A percentile compares a stretch with the other conserved stretches of the same genome.
These are phyloP conservation scores for Diplodia mutila DNA, from an alignment of 2,329 filamentous ascomycete genomes.

Conservation along the genomic window DNA sequence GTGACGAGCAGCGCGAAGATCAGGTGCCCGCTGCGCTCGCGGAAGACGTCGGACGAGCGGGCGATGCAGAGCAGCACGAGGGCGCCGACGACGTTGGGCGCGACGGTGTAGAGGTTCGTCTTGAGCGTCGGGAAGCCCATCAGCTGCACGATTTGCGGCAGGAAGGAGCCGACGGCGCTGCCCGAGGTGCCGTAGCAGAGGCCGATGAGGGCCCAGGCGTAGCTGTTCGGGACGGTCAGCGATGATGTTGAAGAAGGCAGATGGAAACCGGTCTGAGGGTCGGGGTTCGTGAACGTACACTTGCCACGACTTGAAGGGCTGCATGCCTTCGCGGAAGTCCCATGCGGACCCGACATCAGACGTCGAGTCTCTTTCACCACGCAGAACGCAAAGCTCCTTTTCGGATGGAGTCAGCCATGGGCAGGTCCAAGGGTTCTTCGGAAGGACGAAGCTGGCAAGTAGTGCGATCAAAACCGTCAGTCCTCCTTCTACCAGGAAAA, in stretches of 20 bases:
- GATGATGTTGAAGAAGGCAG: neutral
- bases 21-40: constrained; percentile 20
- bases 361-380: constrained; percentile 19
- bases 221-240: neutral
- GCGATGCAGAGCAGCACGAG: constrained; percentile 15
- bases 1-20: constrained; percentile 20
- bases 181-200: constrained; percentile 23
- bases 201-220: constrained; percentile 14
- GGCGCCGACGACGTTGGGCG: constrained; percentile 25
- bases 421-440: constrained; percentile 43
- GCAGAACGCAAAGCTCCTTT: constrained; percentile 1
- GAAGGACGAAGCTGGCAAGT: constrained; percentile 46
- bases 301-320: constrained; percentile 17
- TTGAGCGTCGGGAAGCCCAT: constrained; percentile 18
- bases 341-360: constrained; percentile 3
- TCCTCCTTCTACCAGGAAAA: constrained; percentile 52
- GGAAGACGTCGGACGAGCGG: constrained; percentile 15
- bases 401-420: constrained; percentile 46
- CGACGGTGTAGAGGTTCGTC: constrained; percentile 23
- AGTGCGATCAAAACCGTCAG: constrained; percentile 47
- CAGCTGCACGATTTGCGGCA: constrained; percentile 25
- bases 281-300: neutral
- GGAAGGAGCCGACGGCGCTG: constrained; percentile 23
- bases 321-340: constrained; percentile 18
- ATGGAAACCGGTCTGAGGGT: too few species aligned